Evolutionary conservation across 495 filamentous ascomycete genomes (phyloP), one percentile per base, ranked within the genome.

Genomic region (Lasiosphaeriaceae sp.): DNA sequence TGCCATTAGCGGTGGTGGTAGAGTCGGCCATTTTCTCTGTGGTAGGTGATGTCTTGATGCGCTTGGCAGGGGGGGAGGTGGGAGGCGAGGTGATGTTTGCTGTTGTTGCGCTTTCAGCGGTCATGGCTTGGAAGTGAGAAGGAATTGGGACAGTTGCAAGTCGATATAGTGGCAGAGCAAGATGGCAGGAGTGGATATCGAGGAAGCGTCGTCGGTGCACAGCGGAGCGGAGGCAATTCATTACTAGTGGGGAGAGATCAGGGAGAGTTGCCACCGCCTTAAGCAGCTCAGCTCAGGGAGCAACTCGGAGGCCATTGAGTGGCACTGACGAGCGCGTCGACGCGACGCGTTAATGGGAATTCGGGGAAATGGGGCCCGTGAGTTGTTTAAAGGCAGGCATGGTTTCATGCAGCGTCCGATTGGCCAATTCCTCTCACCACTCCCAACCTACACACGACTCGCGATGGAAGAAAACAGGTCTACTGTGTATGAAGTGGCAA

Each of bases 31-130:
- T 43, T 14, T 6, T 43, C 16, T n/a, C 39, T 2, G 34, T 47
- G 37, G 52, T 58, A 47, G 58, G 14, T 16, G 57, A 55, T 46
- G 73, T 78, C 60, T 79, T 80, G 70, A 75, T 60, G 69, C 76
- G 70, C 60, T 80, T 80, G 6, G 77, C 69, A 6, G 75, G 75
- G 9, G 76, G 77, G 9, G 76, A 80, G 44, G 66, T 74, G 0
- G 74, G 71, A 52, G 73, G 68, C 31, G 75, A 70, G 44, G 69
- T 68, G 60, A 68, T 55, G 71, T 76, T 65, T 65, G 70, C 65
- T 3, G 26, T 3, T 9, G 26, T 31, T 3, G 26, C 26, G 68
- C 76, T 61, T 66, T 72, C 71, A 69, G 77, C 72, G 66, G 83
- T 84, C 83, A 86, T 86, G 72, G 65, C 80, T 63, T 54, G 35